Evolutionary conservation across 129 eudicot genomes (phyloP), one percentile per base, ranked within the genome.

Genomic region (Escallonia rubra): DNA sequence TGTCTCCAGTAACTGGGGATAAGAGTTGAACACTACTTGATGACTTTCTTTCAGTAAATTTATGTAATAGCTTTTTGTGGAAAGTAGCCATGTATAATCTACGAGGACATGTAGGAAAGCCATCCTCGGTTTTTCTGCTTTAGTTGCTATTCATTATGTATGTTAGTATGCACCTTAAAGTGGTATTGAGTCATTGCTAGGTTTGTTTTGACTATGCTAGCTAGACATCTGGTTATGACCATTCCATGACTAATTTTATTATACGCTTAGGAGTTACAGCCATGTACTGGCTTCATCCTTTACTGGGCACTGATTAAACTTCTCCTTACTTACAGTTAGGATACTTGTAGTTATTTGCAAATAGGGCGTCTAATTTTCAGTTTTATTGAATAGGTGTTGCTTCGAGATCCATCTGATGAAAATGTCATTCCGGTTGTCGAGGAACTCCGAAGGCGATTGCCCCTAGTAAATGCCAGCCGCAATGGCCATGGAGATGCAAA

Each of bases 401-500:
- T 92, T 80, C 89, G 98, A 66, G 96, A 92, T 72, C 98, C 96
- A 46, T 72, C 58, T 14, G 96, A 92, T 68, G 95, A 92, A 16
- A 73, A 92, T 59, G 95, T 92, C 40, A 79, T 80, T 59, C 98
- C 98, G 62, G 92, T 92, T 57, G 91, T 88, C 61, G 95, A 92
- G 72, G 95, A 86, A 74, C 85, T 92, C 34, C 59, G 88, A 72
- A 83, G 96, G 79, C 85, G 91, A 53, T 76, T 92, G 63, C 84
- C 85, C 71, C 61, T 67, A 59, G 60, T 57, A 57, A 83, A 74
- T 80, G 61, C 73, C 48, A 72, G 50, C 50, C 80, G 67, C 43
- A 81, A 80, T 70, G 92, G 55, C 44, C 80, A 75, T 44, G 78
- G 70, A 53, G 77, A 70, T 61, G 80, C 72, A 66, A 76, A 56